Base-by-base conservation (phyloP, 768 basidiomycete genomes). In the Hericium coralloides region DNA sequence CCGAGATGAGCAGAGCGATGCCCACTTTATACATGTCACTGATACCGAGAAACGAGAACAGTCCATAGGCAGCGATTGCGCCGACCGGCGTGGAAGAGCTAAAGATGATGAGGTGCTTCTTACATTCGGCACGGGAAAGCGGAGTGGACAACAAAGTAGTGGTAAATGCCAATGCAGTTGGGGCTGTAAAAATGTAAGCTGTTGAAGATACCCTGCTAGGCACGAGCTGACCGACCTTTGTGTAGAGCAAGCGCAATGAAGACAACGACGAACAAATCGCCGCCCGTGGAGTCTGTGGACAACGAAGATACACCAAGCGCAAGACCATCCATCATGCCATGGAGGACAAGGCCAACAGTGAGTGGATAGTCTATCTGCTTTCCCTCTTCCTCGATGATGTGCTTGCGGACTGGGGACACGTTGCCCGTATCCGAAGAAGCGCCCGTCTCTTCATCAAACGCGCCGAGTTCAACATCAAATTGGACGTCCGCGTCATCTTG, bases 211-310 rank as follows among this genome's bases (percentile, higher is more conserved):
- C 17, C 20, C 14, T 38, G 20, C 45, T 22, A 3, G 26, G n/a
- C 17, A 50, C 12, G 48, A 45, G 7, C 12, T n/a, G 43, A 50
- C 60, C 25, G 49, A 79, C 90, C 89, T 80, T 98, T 98, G 72
- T 98, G 97, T 20, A 98, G 76, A 50, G 91, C 77, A 43, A 99
- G 80, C 2, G 97, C 95, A 22, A 97, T 66, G 67, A 98, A 98
- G 3, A 99, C 87, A 45, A 98, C 76, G 10, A 92, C 65, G 1
- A 94, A 89, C 36, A 98, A 67, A 22, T 73, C 74, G 56, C 60
- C 66, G 10, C 65, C 73, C 0, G 69, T 57, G 6, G 52, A 49
- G 18, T 67, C 65, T 10, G 61, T 58, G 20, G 71, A 68, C 38
- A 85, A 71, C 12, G 80, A 77, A 2, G 89, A 87, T 18, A 93